These are phyloP conservation scores for Colletotrichum coccodes DNA, from an alignment of 2,329 filamentous ascomycete species.

Conservation along the genomic window DNA sequence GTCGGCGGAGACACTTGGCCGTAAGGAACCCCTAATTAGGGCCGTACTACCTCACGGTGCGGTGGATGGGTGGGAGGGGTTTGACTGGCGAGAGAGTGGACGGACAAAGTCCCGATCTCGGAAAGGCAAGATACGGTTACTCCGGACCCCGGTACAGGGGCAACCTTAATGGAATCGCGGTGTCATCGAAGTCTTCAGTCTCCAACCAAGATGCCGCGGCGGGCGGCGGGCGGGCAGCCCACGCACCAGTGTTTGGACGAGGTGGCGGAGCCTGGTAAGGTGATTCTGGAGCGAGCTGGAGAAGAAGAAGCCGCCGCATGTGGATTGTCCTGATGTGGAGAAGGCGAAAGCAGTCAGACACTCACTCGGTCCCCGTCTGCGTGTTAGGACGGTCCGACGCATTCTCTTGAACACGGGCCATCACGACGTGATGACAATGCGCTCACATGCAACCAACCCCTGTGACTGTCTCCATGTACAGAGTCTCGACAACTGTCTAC, in stretches of 20 bases:
- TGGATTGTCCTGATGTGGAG: background rate
- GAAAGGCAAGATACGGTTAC: conserved; percentile 32
- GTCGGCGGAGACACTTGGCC: conserved; percentile 8
- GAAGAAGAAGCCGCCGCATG: background rate
- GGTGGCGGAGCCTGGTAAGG: conserved; percentile 12
- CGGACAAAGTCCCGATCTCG: conserved; percentile 11
- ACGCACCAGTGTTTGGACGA: conserved; percentile 10
- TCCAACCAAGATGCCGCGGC: background rate
- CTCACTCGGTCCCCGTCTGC: background rate
- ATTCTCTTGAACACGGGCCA: no score
- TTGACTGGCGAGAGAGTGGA: background rate
- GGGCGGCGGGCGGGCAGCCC: conserved; percentile 7
- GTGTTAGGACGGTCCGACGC: conserved; percentile 1
- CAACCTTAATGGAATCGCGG: conserved; percentile 21
- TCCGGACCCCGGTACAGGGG: conserved; percentile 17
- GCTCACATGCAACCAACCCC: no score
- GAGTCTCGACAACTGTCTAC: background rate
- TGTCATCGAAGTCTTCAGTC: conserved; percentile 17
- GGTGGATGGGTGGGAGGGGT: background rate
- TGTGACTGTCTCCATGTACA: no score
- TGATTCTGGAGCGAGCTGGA: background rate
- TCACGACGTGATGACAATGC: background rate
- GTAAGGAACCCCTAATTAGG: conserved; percentile 2
- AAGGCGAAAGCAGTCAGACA: background rate
- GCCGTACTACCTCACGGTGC: background rate